Base-by-base conservation (phyloP, 352 stramenopile genomes). In the Aphanomyces invadans region DNA sequence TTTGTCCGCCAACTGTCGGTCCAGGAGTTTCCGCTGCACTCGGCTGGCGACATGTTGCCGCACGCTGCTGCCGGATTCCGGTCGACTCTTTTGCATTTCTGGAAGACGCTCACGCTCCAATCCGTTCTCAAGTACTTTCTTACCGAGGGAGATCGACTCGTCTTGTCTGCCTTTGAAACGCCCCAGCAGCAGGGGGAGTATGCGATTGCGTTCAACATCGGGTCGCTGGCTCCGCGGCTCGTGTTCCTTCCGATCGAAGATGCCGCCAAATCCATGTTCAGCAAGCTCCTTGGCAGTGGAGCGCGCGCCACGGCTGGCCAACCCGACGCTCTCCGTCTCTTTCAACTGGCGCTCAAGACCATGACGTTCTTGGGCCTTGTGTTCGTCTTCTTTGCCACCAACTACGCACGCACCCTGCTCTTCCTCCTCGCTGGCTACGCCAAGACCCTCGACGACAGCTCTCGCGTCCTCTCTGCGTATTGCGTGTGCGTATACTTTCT, bases 191-290 rank as follows among this genome's bases (percentile, higher is more conserved):
- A 98, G 86, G 96, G 95, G 25, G 79, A 98, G 5, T 99, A 99
- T 74, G 95, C 95, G 51, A 87, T 99, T 45, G 95, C 95, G 25
- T 93, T 92, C 70, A 95, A 97, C 61, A 90, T 98, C 63, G 96
- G 96, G 12, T 97, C 94, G 23, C 82, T 99, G 53, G 93, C 97
- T 39, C 92, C 95, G 38, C 83, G 96, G 23, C 90, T 99, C 25
- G 74, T 99, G 1, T 95, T 99, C 56, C 80, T 98, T 71, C 95
- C 96, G 3, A 75, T 99, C 17, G 96, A 99, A 77, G 96, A 99
- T 70, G 96, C 96, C 23, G 95, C 83, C 9, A 91, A 97, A 72
- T 85, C 90, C 23, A 90, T 98, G 55, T 94, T 98, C 63, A 97
- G 89, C 76, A 98, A 97, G 62, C 76, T 96, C 42, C 77, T 79